phyloP scores from a whole-genome alignment of 495 filamentous ascomycete species.

The Daldinia loculata region DNA sequence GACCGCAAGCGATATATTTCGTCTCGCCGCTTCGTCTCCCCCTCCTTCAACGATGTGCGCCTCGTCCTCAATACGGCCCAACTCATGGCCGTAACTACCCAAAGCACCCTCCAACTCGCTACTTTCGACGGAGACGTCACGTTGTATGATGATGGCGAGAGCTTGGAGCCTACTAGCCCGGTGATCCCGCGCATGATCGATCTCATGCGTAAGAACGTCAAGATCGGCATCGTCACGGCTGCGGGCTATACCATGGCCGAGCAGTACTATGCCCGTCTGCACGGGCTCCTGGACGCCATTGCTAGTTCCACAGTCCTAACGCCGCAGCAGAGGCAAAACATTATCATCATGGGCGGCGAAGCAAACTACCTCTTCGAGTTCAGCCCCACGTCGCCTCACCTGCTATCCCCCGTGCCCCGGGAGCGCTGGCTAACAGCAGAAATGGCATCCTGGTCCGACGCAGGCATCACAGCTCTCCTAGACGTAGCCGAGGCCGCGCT shows the following conservation, averaged over 20 bases:
- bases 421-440: slow-evolving; percentile 83
- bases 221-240: slow-evolving; percentile 94
- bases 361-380: slow-evolving; percentile 90
- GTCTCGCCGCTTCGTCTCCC: slow-evolving; percentile 90
- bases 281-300: slow-evolving; percentile 86
- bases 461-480: slow-evolving; percentile 78
- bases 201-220: slow-evolving; percentile 66
- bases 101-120: slow-evolving; percentile 76
- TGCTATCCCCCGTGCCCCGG: slow-evolving; percentile 70
- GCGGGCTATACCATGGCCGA: slow-evolving; percentile 91
- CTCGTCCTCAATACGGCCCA: slow-evolving; percentile 94
- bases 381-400: slow-evolving; percentile 60
- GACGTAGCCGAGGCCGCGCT: slow-evolving; percentile 87
- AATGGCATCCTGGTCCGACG: slow-evolving; percentile 85
- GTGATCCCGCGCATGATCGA: slow-evolving; percentile 80
- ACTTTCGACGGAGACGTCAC: slow-evolving; percentile 99
- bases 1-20: slow-evolving; percentile 86
- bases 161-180: slow-evolving; percentile 73
- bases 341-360: slow-evolving; percentile 88
- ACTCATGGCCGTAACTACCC: slow-evolving; percentile 79
- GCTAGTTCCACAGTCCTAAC: slow-evolving; percentile 67
- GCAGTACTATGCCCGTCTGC: slow-evolving; percentile 83
- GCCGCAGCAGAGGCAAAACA: slow-evolving; percentile 69
- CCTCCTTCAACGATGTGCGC: slow-evolving; percentile 96
- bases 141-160: slow-evolving; percentile 91